Evolutionary conservation across 495 filamentous ascomycete genomes (phyloP).

Genomic region (Neurospora terricola): DNA sequence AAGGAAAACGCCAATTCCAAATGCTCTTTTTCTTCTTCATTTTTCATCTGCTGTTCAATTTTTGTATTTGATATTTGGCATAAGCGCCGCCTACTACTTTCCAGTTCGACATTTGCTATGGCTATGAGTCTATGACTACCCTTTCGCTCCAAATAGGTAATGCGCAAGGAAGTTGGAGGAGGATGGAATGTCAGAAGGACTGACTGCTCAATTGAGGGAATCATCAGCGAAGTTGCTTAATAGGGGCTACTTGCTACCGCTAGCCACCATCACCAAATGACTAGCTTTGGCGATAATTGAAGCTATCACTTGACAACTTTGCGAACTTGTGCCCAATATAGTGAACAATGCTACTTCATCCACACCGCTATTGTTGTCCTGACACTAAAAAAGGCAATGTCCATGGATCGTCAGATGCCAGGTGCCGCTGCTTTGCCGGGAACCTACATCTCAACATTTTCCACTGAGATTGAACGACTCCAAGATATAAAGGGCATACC

Average conservation of each 20-base stretch:
- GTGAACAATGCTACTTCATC: neutral
- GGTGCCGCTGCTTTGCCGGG: neutral
- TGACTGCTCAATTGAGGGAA: neutral
- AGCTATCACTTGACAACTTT: neutral
- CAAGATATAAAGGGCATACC: neutral
- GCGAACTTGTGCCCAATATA: neutral
- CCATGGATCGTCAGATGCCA: neutral
- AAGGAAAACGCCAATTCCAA: conserved; percentile 7
- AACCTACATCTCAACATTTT: neutral
- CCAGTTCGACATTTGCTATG: neutral
- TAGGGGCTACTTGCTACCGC: neutral
- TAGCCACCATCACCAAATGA: neutral
- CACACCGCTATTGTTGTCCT: neutral
- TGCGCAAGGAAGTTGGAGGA: neutral
- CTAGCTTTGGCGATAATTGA: neutral
- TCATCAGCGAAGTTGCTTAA: neutral
- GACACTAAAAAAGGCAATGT: neutral
- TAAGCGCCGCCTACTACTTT: neutral
- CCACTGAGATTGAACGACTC: neutral
- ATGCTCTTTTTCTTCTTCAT: conserved; percentile 1
- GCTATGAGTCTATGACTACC: neutral
- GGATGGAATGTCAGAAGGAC: neutral
- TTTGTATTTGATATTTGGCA: neutral
- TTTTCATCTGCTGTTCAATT: neutral
- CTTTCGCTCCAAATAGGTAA: neutral